Conservation (phyloP, 306 rosid genomes). For the Corylus americana region DNA sequence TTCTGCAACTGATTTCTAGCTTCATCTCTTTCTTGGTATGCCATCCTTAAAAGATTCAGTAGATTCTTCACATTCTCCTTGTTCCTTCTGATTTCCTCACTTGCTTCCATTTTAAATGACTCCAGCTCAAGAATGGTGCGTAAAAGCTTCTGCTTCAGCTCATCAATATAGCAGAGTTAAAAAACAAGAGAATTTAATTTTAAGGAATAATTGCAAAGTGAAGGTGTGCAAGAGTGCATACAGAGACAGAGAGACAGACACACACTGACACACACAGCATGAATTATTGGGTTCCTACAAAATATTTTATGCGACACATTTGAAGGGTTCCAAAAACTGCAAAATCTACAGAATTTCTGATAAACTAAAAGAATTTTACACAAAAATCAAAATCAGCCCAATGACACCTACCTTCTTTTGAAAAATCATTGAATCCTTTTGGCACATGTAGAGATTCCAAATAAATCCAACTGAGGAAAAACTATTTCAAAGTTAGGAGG, state of each 20-base stretch:
- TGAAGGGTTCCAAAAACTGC: not conserved
- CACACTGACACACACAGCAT: not conserved
- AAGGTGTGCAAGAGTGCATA: too few relatives aligned
- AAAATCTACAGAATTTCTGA: not conserved
- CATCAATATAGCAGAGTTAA: constrained; percentile 10
- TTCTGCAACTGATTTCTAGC: constrained; percentile 55
- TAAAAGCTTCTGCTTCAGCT: constrained; percentile 49
- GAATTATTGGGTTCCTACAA: not conserved
- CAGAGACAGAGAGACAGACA: not conserved
- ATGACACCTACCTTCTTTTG: constrained; percentile 3
- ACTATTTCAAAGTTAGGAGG: constrained; percentile 25
- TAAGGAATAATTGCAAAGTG: too few relatives aligned
- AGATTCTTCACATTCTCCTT: constrained; percentile 38
- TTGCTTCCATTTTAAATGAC: constrained; percentile 33
- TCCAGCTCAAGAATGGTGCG: constrained; percentile 46
- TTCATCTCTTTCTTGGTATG: constrained; percentile 63
- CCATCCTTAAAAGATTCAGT: constrained; percentile 35
- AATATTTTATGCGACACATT: not conserved
- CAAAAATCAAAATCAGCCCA: not conserved
- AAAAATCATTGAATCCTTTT: not conserved
- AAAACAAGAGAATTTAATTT: too few relatives aligned
- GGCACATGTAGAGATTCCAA: not conserved
- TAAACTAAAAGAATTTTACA: not conserved
- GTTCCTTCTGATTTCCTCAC: constrained; percentile 37
- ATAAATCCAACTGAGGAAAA: not conserved